Base-by-base conservation (phyloP, 78 protist species). In the Isochrysis galbana region DNA sequence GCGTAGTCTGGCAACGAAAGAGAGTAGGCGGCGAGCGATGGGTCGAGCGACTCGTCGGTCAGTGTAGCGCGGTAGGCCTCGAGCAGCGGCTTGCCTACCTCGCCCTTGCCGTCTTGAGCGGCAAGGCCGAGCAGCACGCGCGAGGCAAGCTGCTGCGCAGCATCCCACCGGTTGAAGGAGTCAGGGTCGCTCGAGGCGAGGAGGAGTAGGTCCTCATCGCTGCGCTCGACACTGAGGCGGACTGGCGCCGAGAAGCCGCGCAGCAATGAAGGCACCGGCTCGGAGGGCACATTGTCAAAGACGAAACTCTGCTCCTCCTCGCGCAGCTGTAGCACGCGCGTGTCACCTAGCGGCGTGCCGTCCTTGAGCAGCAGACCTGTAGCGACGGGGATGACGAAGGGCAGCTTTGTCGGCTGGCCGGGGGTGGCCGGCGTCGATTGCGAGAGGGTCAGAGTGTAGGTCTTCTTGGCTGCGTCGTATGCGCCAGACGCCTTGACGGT, bases 221-320 rank as follows among this genome's bases (percentile, higher is more conserved):
- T 0, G 39, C 32, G 36, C 93, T 48, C 42, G n/a, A 23, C 0
- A 19, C 7, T 69, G 69, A 90, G 72, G n/a, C 74, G 42, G 34
- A 90, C 93, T 0, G 93, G 93, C 42, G 93, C 93, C 5, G 93
- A 90, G 84, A 74, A 90, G 70, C 87, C 87, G 36, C 93, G 48
- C 39, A 90, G 84, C n/a, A 90, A 51, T 14, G 61, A 51, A 7
- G 61, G 61, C 61, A 51, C 61, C 29, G 14, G 29, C 61, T 7
- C 29, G 29, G 61, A 7, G 72, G 72, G 72, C 72, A 61, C 32
- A 7, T 11, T 32, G 72, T 21, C 22, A 32, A 61, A 61, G n/a
- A 14, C 14, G 61, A 51, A 51, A 14, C 29, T 47, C 69, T 46
- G 69, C 23, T 19, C 0, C 44, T 2, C n/a, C 45, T 46, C 70